Percentiles rank a stretch among this genome's conserved stretches.
Evolutionary conservation across 2,329 filamentous ascomycete species (phyloP).

Genomic region (Xylaria digitata): DNA sequence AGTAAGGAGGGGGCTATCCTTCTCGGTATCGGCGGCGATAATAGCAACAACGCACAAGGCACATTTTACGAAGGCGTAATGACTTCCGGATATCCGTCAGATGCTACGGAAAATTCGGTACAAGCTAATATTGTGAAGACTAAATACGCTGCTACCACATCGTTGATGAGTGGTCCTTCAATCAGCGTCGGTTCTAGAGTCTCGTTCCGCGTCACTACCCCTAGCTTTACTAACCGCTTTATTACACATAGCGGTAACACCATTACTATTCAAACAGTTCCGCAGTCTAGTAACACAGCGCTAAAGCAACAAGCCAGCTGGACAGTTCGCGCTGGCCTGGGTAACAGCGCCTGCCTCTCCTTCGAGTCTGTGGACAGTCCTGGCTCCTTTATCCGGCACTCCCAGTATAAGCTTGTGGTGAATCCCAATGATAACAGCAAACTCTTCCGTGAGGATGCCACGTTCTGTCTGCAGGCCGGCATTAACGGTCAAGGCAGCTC

Average conservation of each 20-base stretch:
- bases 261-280: constrained; percentile 66
- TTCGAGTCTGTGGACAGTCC: constrained; percentile 70
- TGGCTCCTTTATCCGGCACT: constrained; percentile 69
- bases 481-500: constrained; percentile 63
- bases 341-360: constrained; percentile 66
- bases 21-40: constrained; percentile 74
- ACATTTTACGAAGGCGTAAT: constrained; percentile 75
- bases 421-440: constrained; percentile 65
- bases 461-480: constrained; percentile 67
- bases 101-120: constrained; percentile 67
- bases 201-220: constrained; percentile 65
- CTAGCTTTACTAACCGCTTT: constrained; percentile 65
- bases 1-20: constrained; percentile 73
- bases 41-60: constrained; percentile 68
- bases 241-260: constrained; percentile 63
- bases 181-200: constrained; percentile 62
- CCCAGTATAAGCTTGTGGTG: constrained; percentile 62
- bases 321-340: constrained; percentile 66
- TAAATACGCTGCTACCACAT: constrained; percentile 61
- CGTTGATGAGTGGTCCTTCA: constrained; percentile 59
- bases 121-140: constrained; percentile 71
- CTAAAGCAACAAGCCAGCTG: constrained; percentile 66
- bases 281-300: constrained; percentile 59
- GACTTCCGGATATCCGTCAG: constrained; percentile 70
- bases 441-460: constrained; percentile 69